Evolutionary conservation across 2,329 filamentous ascomycete species (phyloP), one percentile per base, ranked within the genome.

Genomic region (Botrytis pseudocinerea): DNA sequence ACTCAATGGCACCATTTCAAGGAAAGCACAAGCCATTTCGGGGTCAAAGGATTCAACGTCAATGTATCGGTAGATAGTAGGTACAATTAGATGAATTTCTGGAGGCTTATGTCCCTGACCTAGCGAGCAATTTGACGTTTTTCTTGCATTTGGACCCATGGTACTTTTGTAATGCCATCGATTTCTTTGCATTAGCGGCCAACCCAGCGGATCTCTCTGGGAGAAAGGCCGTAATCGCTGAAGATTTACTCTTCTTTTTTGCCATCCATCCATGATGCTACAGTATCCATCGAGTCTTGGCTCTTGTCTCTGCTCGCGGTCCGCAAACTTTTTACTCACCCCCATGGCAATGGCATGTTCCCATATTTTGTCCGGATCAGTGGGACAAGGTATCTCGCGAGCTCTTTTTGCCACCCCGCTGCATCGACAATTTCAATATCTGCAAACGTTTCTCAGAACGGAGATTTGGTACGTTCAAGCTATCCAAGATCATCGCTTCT

Each of bases 401-500:
- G 69, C 74, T 48, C 75, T 78, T 57, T 80, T 81, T 74, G 80
- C 80, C 80, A 80, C 80, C 76, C 71, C 74, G 75, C 77, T 80
- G 79, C 80, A 79, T 77, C 77, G 74, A 60, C 77, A 78, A 75
- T 77, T 77, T 66, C 74, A 75, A 74, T 75, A 77, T 74, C 78
- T 81, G 79, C 80, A 81, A 76, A 79, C 73, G 72, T 73, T 78
- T 76, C 75, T 79, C 74, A 75, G 73, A 75, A 77, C 62, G 76
- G 77, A 78, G 78, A 80, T 78, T 79, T 80, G 76, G 76, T 79
- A 76, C 75, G 69, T 78, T 73, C 76, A 72, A 77, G 76, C 77
- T 76, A 76, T 77, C 77, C 78, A 75, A 80, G 78, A 80, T 80
- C 79, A 77, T 80, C 80, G 73, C 74, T 76, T 78, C 74, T 77